These are phyloP conservation scores for Phytophthora sojae DNA, from an alignment of 352 stramenopile genomes.

Conservation along the genomic window DNA sequence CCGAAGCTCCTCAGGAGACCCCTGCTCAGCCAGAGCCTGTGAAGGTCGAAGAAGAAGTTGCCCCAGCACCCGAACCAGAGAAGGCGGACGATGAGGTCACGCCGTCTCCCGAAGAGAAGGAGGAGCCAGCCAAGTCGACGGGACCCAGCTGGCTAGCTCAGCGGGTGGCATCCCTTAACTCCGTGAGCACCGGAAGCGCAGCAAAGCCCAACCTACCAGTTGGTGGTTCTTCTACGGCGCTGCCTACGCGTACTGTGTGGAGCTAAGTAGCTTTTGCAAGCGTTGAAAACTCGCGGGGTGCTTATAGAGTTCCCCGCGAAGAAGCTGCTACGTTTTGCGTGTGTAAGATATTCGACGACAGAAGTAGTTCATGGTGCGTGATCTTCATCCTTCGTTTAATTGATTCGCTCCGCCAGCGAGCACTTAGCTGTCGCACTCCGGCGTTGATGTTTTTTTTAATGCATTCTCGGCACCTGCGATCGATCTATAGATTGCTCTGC, in stretches of 20 bases:
- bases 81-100: constrained; percentile 19
- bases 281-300: constrained; percentile 10
- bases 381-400: constrained; percentile 32
- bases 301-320: constrained; percentile 9
- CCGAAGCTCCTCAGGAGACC: constrained; percentile 16
- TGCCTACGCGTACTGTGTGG: constrained; percentile 67
- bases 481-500: neutral
- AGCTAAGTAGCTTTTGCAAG: constrained; percentile 44
- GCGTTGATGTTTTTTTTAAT: constrained; percentile 5
- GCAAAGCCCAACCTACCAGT: constrained; percentile 34
- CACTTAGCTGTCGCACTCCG: constrained; percentile 22
- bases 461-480: neutral
- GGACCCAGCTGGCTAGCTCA: constrained; percentile 37
- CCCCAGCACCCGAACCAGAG: constrained; percentile 20
- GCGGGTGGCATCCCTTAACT: constrained; percentile 40
- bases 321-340: constrained; percentile 35
- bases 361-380: constrained; percentile 24
- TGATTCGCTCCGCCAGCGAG: constrained; percentile 17
- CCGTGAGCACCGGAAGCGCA: constrained; percentile 19
- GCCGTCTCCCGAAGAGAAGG: constrained; percentile 19
- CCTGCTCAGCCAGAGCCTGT: constrained; percentile 15
- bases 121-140: constrained; percentile 31
- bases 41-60: constrained; percentile 16
- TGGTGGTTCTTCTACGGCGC: constrained; percentile 32
- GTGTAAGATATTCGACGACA: constrained; percentile 45